Conservation (phyloP, 306 rosid genomes). For the Datisca glomerata region DNA sequence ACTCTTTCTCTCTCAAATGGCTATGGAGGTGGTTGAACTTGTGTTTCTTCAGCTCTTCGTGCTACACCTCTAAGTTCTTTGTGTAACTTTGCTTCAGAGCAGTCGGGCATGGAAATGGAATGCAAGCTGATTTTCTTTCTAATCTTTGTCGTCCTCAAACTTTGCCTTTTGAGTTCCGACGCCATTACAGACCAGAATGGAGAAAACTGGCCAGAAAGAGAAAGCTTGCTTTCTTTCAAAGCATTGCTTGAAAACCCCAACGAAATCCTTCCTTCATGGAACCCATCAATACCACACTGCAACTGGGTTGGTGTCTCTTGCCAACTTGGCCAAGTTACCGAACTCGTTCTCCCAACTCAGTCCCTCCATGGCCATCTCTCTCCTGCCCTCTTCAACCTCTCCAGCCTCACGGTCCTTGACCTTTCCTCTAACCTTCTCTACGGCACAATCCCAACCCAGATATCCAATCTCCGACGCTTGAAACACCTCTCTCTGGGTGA, state of each 20-base stretch:
- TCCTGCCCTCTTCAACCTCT: constrained; percentile 34
- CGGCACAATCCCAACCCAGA: constrained; percentile 46
- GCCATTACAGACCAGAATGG: constrained; percentile 10
- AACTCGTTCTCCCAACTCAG: constrained; percentile 38
- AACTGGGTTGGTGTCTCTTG: constrained; percentile 71
- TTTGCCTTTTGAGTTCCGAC: constrained; percentile 4
- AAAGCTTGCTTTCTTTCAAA: constrained; percentile 58
- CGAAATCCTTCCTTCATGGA: constrained; percentile 48
- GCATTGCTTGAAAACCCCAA: constrained; percentile 30
- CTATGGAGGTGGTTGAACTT: constrained; percentile 6
- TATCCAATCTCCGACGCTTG: constrained; percentile 21
- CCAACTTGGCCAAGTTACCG: constrained; percentile 53
- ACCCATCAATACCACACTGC: constrained; percentile 39
- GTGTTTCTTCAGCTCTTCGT: background rate
- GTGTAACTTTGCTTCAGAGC: background rate
- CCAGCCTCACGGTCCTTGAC: constrained; percentile 44
- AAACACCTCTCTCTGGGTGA: constrained; percentile 19
- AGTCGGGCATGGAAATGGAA: constrained; percentile 4
- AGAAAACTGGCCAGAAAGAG: constrained; percentile 28
- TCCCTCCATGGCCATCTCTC: constrained; percentile 40
- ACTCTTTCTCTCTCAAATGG: constrained; percentile 9
- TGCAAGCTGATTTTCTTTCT: constrained; percentile 18
- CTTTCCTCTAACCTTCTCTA: constrained; percentile 42
- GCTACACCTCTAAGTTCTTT: background rate
- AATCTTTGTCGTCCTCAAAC: constrained; percentile 11